A percentile compares a stretch with the other conserved stretches of the same genome.
Conservation (phyloP, 2,329 filamentous ascomycete genomes). For the Neofusicoccum sp. region DNA sequence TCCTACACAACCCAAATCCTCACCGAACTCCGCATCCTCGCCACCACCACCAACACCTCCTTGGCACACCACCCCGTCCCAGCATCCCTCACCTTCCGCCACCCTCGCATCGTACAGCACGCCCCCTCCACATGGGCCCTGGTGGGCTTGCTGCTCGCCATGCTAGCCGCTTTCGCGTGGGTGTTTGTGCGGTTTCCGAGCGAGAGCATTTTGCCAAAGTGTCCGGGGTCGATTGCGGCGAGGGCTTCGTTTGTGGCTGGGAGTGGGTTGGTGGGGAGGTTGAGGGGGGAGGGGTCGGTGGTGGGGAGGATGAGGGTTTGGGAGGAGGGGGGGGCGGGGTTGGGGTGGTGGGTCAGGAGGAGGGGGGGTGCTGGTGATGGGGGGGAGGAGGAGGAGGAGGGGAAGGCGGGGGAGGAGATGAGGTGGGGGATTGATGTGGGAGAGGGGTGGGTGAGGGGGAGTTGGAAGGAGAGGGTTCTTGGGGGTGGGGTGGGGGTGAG, state of each 20-base stretch:
- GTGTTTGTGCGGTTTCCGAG: not conserved
- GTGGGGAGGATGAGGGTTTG: not conserved
- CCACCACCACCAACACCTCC: fast-evolving
- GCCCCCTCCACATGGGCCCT: not conserved
- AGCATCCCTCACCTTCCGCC: not conserved
- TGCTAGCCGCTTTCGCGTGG: not conserved
- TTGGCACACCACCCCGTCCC: not conserved
- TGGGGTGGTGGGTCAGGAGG: constrained; percentile 8
- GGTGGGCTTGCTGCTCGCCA: not conserved
- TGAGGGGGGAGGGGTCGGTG: not conserved
- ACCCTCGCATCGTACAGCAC: not conserved
- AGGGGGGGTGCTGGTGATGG: too few species aligned
- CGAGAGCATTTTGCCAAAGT: not conserved
- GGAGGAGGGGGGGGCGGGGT: not conserved
- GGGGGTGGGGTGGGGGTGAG: too few species aligned
- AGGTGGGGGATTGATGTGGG: not conserved
- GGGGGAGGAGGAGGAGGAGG: not conserved
- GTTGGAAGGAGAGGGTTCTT: not conserved
- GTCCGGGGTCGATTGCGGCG: not conserved
- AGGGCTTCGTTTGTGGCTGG: not conserved
- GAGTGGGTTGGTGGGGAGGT: not conserved
- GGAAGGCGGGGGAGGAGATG: not conserved
- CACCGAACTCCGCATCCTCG: not conserved
- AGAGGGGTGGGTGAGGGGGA: not conserved
- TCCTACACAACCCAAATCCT: not conserved